These are phyloP conservation scores for Amyloporia xantha DNA, from an alignment of 768 basidiomycete genomes.

Conservation along the genomic window DNA sequence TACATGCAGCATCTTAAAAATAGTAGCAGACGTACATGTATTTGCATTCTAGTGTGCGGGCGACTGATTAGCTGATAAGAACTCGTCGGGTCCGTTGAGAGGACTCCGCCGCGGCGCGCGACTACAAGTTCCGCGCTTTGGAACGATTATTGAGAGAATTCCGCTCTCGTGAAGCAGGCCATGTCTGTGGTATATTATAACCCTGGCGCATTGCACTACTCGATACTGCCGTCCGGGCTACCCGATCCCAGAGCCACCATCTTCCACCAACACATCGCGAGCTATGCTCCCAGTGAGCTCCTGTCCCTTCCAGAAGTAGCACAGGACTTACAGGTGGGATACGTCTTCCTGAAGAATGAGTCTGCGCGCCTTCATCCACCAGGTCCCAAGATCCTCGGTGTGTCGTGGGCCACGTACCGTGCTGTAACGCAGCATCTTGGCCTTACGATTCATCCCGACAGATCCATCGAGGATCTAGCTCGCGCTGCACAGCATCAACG, in stretches of 20 bases:
- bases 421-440: neutral
- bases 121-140: too few relatives aligned
- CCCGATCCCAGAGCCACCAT: neutral
- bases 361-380: constrained; percentile 1
- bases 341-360: constrained; percentile 3
- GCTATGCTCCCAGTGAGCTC: neutral
- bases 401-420: constrained; percentile 3
- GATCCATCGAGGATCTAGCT: neutral
- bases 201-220: neutral
- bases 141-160: too few relatives aligned
- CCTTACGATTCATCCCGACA: neutral
- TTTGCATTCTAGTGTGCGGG: too few relatives aligned
- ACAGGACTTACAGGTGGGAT: neutral
- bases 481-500: neutral
- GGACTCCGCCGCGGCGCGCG: too few relatives aligned
- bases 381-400: constrained; percentile 4
- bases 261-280: neutral
- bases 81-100: too few relatives aligned
- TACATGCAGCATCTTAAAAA: too few relatives aligned
- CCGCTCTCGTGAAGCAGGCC: too few relatives aligned
- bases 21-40: too few relatives aligned
- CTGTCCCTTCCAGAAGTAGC: neutral
- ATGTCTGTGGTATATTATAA: neutral
- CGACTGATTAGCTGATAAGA: too few relatives aligned
- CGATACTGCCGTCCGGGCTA: neutral